Evolutionary conservation across 352 stramenopile species (phyloP).

Genomic region (Globisporangium takayamanum): DNA sequence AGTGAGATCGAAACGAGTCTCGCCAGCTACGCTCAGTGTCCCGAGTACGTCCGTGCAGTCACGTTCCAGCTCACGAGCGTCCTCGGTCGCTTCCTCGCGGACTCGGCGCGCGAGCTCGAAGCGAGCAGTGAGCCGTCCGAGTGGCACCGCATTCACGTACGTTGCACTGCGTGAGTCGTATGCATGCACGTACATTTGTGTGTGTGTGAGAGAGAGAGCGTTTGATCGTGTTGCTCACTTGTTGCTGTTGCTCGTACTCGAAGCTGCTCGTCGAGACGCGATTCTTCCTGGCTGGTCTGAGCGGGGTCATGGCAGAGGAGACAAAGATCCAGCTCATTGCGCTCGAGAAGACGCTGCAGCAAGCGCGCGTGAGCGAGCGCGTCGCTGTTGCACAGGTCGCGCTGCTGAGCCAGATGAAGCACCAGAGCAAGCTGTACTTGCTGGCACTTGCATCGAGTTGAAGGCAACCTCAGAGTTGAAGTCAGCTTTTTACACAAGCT

Average conservation of each 20-base stretch:
- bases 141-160: conserved; percentile 64
- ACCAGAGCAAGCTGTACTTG: conserved; percentile 76
- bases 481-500: background rate
- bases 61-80: conserved; percentile 45
- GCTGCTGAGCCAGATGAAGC: conserved; percentile 70
- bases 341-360: conserved; percentile 41
- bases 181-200: background rate
- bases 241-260: background rate
- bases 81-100: conserved; percentile 38
- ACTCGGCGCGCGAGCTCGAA: conserved; percentile 26
- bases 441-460: conserved; percentile 29
- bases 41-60: conserved; percentile 45
- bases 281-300: conserved; percentile 61
- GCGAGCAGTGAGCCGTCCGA: conserved; percentile 16
- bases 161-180: conserved; percentile 12
- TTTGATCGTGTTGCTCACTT: background rate
- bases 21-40: conserved; percentile 44
- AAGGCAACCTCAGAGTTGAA: background rate
- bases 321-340: conserved; percentile 47
- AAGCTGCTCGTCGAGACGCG: conserved; percentile 68
- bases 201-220: background rate
- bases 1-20: conserved; percentile 69
- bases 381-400: conserved; percentile 29
- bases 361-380: conserved; percentile 29
- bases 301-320: conserved; percentile 39